Percentiles rank a stretch among this genome's conserved stretches.
Conservation (phyloP, 2,329 filamentous ascomycete genomes). For the Aurifilum marmelostoma region DNA sequence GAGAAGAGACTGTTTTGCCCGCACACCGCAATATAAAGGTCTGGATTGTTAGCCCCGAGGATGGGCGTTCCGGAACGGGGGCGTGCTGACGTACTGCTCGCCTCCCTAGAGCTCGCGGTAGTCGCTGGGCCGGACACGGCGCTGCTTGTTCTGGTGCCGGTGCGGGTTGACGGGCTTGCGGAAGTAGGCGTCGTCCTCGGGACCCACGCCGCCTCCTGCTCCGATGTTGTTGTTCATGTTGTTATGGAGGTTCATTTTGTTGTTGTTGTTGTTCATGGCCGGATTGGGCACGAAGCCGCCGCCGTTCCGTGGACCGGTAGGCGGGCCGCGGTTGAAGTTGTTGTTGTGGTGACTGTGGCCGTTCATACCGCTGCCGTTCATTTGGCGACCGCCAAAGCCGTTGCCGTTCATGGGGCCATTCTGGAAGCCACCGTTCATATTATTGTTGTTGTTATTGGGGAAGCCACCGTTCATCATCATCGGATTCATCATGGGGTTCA, state of each 20-base stretch:
- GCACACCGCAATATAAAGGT: neutral
- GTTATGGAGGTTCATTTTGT: slow-evolving; percentile 37
- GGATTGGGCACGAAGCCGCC: slow-evolving; percentile 35
- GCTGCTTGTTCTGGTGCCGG: slow-evolving; percentile 80
- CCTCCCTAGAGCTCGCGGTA: slow-evolving; percentile 74
- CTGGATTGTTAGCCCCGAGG: neutral
- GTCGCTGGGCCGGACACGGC: slow-evolving; percentile 83
- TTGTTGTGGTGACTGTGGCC: slow-evolving; percentile 20
- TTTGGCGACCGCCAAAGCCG: slow-evolving; percentile 33
- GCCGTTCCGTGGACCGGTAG: slow-evolving; percentile 27
- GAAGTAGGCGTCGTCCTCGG: slow-evolving; percentile 89
- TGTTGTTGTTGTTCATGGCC: slow-evolving; percentile 34
- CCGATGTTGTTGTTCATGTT: slow-evolving; percentile 31
- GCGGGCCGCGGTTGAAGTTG: slow-evolving; percentile 34
- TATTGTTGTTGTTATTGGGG: slow-evolving; percentile 32
- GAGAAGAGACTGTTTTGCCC: neutral
- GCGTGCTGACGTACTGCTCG: slow-evolving; percentile 16
- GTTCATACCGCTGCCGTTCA: slow-evolving; percentile 33
- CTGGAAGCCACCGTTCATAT: slow-evolving; percentile 37
- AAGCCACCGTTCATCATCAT: slow-evolving; percentile 39
- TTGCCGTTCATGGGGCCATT: slow-evolving; percentile 35
- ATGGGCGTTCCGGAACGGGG: slow-evolving; percentile 14
- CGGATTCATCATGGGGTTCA: slow-evolving; percentile 43
- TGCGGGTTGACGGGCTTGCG: slow-evolving; percentile 95
- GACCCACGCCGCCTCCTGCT: slow-evolving; percentile 33